Percentiles rank a stretch among this genome's conserved stretches.
These are phyloP conservation scores for Neonectria magnoliae DNA, from an alignment of 2,329 filamentous ascomycete genomes.

Conservation along the genomic window DNA sequence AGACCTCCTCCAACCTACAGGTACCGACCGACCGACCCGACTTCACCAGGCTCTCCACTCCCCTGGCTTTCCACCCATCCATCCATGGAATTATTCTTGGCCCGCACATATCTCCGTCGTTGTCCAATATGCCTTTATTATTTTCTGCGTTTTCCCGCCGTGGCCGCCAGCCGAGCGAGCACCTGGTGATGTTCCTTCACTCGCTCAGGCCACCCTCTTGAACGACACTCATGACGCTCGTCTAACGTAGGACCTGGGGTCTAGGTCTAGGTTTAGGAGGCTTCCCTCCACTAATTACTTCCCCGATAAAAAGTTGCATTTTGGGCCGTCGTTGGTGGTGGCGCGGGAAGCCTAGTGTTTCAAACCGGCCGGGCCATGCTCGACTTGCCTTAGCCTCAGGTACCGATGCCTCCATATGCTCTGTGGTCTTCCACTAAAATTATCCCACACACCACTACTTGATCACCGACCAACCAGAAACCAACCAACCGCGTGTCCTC, in stretches of 20 bases:
- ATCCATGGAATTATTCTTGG: background rate
- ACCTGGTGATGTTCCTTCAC: background rate
- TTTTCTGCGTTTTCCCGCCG: background rate
- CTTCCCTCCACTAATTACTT: no score
- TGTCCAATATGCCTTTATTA: background rate
- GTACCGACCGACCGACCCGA: no score
- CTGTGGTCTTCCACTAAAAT: background rate
- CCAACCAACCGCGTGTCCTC: no score
- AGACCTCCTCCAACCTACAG: no score
- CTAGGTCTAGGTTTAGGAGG: background rate
- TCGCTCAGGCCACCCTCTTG: background rate
- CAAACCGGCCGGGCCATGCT: conserved; percentile 23
- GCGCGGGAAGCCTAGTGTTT: conserved; percentile 27
- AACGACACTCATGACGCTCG: background rate
- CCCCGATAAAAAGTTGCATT: background rate
- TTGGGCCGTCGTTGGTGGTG: conserved; percentile 3
- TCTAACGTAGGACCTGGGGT: background rate
- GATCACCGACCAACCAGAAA: background rate
- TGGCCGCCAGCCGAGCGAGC: background rate
- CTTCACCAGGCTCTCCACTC: background rate
- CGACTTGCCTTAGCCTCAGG: conserved; percentile 30
- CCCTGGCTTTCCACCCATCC: background rate
- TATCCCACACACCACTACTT: background rate
- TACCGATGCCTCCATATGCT: conserved; percentile 12
- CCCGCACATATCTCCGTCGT: background rate